Conservation (phyloP, 208 protist genomes). For the Leishmania amazonensis region DNA sequence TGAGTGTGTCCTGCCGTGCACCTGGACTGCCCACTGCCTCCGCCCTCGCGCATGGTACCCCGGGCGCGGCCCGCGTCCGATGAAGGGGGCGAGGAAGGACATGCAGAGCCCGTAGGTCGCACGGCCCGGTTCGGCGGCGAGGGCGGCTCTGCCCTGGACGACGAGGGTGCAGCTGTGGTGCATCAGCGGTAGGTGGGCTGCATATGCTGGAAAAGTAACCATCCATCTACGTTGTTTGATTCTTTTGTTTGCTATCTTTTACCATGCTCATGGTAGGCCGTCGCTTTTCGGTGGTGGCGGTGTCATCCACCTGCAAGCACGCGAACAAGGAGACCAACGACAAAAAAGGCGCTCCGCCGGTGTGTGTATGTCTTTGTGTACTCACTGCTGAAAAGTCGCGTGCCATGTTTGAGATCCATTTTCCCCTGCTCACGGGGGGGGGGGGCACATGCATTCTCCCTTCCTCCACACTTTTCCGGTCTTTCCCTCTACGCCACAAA, state of each 20-base stretch:
- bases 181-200: not conserved
- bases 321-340: not conserved
- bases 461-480: not conserved
- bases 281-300: no score
- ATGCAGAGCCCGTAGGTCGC: not conserved
- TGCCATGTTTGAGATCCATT: not conserved
- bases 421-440: not conserved
- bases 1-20: not conserved
- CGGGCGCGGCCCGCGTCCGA: no score
- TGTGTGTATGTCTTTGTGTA: not conserved
- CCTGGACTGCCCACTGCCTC: not conserved
- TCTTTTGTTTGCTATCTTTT: no score
- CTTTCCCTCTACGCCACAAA: not conserved
- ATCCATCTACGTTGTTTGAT: no score
- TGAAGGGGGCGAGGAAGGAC: not conserved
- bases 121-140: no score
- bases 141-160: not conserved
- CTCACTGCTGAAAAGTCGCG: not conserved
- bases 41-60: not conserved
- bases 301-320: not conserved
- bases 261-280: no score
- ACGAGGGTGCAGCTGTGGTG: not conserved
- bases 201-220: no score
- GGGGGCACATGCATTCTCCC: not conserved
- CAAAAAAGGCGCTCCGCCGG: not conserved